Evolutionary conservation across 371 early-diverging fungal species (phyloP), one percentile per base, ranked within the genome.

Genomic region (Smittium culicis): DNA sequence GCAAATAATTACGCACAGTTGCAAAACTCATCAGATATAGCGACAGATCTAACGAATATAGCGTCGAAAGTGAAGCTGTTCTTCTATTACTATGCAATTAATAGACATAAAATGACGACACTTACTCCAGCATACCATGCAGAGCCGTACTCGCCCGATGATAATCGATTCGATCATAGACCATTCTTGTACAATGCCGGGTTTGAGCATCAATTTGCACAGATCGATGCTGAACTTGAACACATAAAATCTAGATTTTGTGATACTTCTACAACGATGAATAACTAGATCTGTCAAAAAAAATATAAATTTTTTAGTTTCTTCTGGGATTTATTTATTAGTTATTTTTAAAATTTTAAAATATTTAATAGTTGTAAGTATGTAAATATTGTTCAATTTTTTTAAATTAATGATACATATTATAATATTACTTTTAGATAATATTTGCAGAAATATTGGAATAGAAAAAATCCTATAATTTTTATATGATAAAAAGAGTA

Each of bases 61-160:
- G 94, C 91, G 0, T 80, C 75, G 45, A 93, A 94, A 70, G 96
- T 98, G 64, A 96, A 95, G 77, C 82, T 85, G 3, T 97, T 98
- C 79, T 97, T 94, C 79, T 89, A 86, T 69, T 98, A 84, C 77
- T 96, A 96, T 72, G 83, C 94, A 5, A 92, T 97, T 70, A 98
- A 98, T 79, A 85, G 98, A 35, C 98, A 98, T 83, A 98, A 98
- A 79, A 84, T 96, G 82, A 96, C 98, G 5, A 91, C 94, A 0
- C 70, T 98, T 25, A 96, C 98, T 1, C 98, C 98, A 0, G 82
- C 93, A 0, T 96, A 96, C 78, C 98, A 98, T 69, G 94, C 94
- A 35, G 93, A 94, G 68, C 83, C 88, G 0, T 96, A 97, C 74
- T 89, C 90, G 34, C 93, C 97, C 0, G 99, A 97, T 71, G 97